Evolutionary conservation across 768 basidiomycete genomes (phyloP).

Genomic region (Termitomyces sp.): DNA sequence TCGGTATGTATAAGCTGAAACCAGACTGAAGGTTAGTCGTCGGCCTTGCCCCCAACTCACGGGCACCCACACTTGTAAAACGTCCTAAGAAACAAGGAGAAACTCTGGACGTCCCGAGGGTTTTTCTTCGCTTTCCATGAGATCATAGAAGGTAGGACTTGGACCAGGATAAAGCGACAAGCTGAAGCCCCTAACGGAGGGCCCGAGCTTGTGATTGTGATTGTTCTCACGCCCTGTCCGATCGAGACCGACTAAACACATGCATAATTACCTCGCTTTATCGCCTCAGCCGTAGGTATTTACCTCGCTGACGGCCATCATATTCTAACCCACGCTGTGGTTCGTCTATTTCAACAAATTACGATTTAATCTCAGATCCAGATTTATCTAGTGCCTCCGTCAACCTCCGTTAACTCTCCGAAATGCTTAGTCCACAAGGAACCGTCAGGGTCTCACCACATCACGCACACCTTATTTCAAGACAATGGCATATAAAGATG

Average conservation of each 20-base stretch:
- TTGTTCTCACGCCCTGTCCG: background rate
- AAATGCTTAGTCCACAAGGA: slow-evolving; percentile 17
- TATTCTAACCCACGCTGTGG: slow-evolving; percentile 1
- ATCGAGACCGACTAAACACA: background rate
- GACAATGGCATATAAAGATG: slow-evolving; percentile 17
- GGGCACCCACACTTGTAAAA: background rate
- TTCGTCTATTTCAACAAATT: slow-evolving; percentile 12
- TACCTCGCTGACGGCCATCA: background rate
- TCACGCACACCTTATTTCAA: slow-evolving; percentile 22
- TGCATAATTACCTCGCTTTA: background rate
- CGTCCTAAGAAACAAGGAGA: slow-evolving; percentile 15
- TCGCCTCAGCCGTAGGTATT: background rate
- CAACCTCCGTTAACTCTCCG: slow-evolving; percentile 41
- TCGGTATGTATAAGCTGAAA: too few relatives aligned
- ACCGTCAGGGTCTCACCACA: slow-evolving; percentile 18
- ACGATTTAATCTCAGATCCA: slow-evolving; percentile 9
- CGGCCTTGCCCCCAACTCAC: background rate
- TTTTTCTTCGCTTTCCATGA: slow-evolving; percentile 13
- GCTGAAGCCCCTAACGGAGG: background rate
- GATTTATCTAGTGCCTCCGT: slow-evolving; percentile 25
- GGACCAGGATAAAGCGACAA: background rate
- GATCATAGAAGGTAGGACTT: background rate
- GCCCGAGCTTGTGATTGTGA: background rate
- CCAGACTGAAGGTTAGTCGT: too few relatives aligned
- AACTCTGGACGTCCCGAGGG: slow-evolving; percentile 24